Base-by-base conservation (phyloP, 257 asterid species). In the Eucommia ulmoides region DNA sequence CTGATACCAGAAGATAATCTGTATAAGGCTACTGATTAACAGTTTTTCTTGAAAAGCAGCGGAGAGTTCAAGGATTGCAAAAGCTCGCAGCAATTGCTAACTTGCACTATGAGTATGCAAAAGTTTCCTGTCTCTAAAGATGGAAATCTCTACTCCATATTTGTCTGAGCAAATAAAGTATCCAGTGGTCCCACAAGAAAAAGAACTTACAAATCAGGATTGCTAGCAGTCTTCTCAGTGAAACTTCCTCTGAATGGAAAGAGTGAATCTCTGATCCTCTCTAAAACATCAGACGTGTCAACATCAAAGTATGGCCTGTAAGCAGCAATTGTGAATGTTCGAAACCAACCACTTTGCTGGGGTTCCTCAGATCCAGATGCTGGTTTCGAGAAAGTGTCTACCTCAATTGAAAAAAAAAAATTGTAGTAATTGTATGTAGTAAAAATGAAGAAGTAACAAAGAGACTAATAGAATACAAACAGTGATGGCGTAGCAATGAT, bases 291-390 rank as follows among this genome's bases (percentile, higher is more conserved):
- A 52, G 96, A 75, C 1, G 98, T 82, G 71, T 89, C 98, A 50
- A 89, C 98, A 64, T 89, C 94, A 68, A 89, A 89, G 56, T 89
- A 89, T 49, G 98, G 98, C 67, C 73, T 78, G 76, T 89, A 89
- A 47, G 98, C 88, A 68, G 79, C 85, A 69, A 89, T 42, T 29
- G 96, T 71, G 82, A 89, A 85, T 54, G 82, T 56, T 23, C 74
- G 77, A 51, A 89, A 73, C 98, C 98, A 89, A 62, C 96, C 94
- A 55, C 79, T 56, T 65, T 80, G 92, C 65, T 82, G 84, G 56
- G 85, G 75, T 56, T 72, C 83, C 22, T 76, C 94, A 54, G 94
- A 64, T 60, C 96, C 87, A 20, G 84, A 67, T 26, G 45, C 66
- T 19, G 94, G 77, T 74, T 85, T 85, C 52, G 93, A 58, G 77